Percentiles rank a stretch among this genome's conserved stretches.
Conservation (phyloP, 1,284 basidiomycete genomes). For the Chalciporus sp. region DNA sequence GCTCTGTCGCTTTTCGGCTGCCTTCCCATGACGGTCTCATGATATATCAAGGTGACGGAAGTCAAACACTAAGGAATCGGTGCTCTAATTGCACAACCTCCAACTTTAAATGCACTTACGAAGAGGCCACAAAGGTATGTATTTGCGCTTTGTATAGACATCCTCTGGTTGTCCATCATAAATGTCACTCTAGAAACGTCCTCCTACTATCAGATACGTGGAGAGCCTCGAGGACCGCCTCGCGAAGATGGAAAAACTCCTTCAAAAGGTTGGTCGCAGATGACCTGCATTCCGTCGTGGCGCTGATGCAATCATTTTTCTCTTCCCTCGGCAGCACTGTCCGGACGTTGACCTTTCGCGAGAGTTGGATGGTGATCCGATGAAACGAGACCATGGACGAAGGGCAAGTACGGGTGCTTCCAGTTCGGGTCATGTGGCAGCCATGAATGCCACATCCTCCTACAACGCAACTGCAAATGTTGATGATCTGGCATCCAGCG, state of each 20-base stretch:
- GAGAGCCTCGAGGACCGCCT: conserved; percentile 74
- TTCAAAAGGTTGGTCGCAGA: conserved; percentile 47
- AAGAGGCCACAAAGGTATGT: conserved; percentile 71
- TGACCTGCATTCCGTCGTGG: neutral
- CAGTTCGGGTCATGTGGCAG: conserved; percentile 10
- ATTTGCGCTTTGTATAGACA: neutral
- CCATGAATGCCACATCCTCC: conserved; percentile 11
- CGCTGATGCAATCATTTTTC: neutral
- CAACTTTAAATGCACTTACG: conserved; percentile 75
- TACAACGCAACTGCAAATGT: neutral
- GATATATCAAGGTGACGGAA: conserved; percentile 53
- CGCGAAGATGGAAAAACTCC: conserved; percentile 68
- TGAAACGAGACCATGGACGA: conserved; percentile 39
- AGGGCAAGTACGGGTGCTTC: conserved; percentile 31
- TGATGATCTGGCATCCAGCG: conserved; percentile 35
- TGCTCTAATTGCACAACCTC: conserved; percentile 83
- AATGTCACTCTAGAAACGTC: conserved; percentile 62
- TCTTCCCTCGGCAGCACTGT: conserved; percentile 41
- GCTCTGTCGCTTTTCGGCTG: conserved; percentile 20
- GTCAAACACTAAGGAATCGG: conserved; percentile 62
- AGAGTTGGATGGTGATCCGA: conserved; percentile 42
- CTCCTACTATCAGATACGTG: conserved; percentile 65
- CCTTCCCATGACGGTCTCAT: conserved; percentile 1
- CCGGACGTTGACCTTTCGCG: conserved; percentile 52
- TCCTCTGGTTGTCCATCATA: neutral